These are phyloP conservation scores for Termitomyces sp. DNA, from an alignment of 768 basidiomycete genomes.

Conservation along the genomic window DNA sequence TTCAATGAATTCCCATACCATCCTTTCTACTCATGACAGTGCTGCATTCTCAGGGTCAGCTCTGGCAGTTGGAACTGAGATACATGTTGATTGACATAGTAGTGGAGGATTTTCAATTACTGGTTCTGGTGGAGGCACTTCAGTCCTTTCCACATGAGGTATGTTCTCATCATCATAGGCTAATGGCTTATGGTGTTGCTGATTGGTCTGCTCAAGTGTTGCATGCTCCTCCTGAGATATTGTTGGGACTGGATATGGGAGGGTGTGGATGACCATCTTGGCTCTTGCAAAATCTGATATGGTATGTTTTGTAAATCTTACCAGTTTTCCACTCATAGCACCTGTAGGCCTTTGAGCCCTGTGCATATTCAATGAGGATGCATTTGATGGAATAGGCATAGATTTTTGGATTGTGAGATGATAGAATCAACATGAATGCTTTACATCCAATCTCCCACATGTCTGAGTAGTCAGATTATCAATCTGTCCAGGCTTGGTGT, in stretches of 20 bases:
- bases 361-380: slow-evolving; percentile 31
- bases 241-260: background rate
- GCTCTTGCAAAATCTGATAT: slow-evolving; percentile 18
- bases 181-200: background rate
- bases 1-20: background rate
- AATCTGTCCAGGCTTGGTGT: slow-evolving; percentile 16
- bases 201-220: background rate
- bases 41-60: background rate
- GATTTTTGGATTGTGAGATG: slow-evolving; percentile 24
- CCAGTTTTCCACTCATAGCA: slow-evolving; percentile 20
- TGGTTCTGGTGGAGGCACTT: too few species aligned
- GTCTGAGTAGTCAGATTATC: slow-evolving; percentile 22
- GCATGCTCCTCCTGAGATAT: background rate
- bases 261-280: background rate
- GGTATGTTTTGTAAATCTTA: slow-evolving; percentile 16
- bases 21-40: background rate
- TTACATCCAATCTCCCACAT: slow-evolving; percentile 27
- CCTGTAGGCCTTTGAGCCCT: slow-evolving; percentile 27
- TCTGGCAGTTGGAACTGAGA: background rate
- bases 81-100: background rate
- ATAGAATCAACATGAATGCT: slow-evolving; percentile 28
- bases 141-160: too few species aligned
- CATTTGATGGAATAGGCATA: slow-evolving; percentile 24
- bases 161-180: too few species aligned
- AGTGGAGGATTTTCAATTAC: background rate